Evolutionary conservation across 768 basidiomycete genomes (phyloP).

Genomic region (Auricularia sp.): DNA sequence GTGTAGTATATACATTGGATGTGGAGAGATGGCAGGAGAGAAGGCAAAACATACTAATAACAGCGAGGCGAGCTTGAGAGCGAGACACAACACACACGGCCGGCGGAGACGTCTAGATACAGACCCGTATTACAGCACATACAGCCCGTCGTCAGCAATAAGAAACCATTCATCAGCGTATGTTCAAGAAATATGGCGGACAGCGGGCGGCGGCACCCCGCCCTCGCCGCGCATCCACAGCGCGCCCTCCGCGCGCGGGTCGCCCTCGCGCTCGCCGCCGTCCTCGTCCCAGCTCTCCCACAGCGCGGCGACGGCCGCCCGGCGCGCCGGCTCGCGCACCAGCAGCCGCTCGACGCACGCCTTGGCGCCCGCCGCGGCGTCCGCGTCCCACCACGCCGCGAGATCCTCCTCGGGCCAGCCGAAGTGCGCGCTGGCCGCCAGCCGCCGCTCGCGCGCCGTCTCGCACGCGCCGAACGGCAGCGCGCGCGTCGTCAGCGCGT

Average conservation of each 20-base stretch:
- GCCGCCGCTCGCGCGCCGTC: slow-evolving; percentile 6
- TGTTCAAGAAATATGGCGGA: too few relatives aligned
- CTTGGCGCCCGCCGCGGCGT: slow-evolving; percentile 27
- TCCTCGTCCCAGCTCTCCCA: slow-evolving; percentile 34
- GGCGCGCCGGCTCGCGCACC: slow-evolving; percentile 56
- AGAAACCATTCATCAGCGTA: too few relatives aligned
- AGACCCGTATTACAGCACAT: too few relatives aligned
- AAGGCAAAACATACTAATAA: too few relatives aligned
- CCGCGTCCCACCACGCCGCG: slow-evolving; percentile 24
- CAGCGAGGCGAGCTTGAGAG: too few relatives aligned
- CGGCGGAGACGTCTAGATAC: too few relatives aligned
- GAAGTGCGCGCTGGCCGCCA: slow-evolving; percentile 39
- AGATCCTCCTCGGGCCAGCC: slow-evolving; percentile 42
- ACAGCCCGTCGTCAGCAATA: too few relatives aligned
- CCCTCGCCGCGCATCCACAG: slow-evolving; percentile 35
- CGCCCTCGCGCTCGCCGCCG: neutral
- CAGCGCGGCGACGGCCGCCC: slow-evolving; percentile 52
- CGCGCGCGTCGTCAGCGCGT: slow-evolving; percentile 56
- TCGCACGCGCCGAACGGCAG: slow-evolving; percentile 54
- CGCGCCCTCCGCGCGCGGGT: neutral
- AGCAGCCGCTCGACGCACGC: slow-evolving; percentile 50
- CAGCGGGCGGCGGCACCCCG: slow-evolving; percentile 17
- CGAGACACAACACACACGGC: too few relatives aligned
- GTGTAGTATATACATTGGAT: too few relatives aligned
- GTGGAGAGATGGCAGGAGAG: too few relatives aligned